Conservation (phyloP, 306 rosid genomes). For the Crotalaria pallida region DNA sequence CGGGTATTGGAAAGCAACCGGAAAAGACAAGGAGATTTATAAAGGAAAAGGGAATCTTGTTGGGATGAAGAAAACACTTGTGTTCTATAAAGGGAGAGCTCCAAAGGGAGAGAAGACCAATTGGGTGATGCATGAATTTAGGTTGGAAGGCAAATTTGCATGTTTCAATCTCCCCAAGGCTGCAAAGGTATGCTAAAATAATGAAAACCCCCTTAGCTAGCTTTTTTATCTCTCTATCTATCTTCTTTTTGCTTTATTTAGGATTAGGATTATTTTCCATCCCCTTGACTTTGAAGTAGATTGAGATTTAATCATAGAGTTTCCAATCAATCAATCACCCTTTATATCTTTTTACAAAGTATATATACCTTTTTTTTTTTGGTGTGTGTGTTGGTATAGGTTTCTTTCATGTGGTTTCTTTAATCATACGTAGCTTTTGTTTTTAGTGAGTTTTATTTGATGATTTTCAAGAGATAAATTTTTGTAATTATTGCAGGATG, state of each 20-base stretch:
- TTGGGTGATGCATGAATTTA: conserved; percentile 97
- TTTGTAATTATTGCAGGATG: conserved; percentile 45
- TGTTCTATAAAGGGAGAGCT: conserved; percentile 90
- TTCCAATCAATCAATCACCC: not conserved
- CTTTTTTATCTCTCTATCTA: too few species aligned
- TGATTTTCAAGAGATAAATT: not conserved
- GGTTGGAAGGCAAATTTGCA: conserved; percentile 66
- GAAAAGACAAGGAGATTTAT: conserved; percentile 79
- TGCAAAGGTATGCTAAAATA: conserved; percentile 43
- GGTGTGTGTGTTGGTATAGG: conserved; percentile 33
- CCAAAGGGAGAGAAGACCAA: conserved; percentile 86
- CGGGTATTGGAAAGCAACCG: conserved; percentile 98
- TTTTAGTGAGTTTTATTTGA: not conserved
- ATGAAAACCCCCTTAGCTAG: not conserved
- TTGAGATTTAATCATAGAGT: conserved; percentile 17
- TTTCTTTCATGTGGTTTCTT: conserved; percentile 43
- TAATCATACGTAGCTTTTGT: conserved; percentile 1
- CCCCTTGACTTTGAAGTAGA: not conserved
- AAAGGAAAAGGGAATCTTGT: conserved; percentile 56
- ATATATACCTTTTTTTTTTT: conserved; percentile 28
- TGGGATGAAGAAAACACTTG: conserved; percentile 97
- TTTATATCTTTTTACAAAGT: conserved; percentile 15
- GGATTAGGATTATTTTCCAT: not conserved
- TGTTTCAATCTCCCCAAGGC: conserved; percentile 43
- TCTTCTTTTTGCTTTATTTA: not conserved